These are phyloP conservation scores for Pilasporangium apinafurcum DNA, from an alignment of 352 stramenopile genomes.

Conservation along the genomic window DNA sequence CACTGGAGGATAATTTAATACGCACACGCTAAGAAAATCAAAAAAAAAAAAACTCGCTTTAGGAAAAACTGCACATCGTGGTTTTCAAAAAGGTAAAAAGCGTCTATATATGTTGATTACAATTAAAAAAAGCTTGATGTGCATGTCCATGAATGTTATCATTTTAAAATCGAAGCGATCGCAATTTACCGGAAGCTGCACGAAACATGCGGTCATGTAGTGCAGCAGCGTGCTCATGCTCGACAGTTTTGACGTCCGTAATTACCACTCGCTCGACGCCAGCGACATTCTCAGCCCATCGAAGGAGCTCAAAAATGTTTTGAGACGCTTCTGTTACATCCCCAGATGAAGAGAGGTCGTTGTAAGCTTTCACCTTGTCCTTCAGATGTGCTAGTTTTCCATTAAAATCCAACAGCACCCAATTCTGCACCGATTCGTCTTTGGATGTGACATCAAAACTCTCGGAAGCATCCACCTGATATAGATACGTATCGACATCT, in stretches of 20 bases:
- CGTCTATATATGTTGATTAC: no score
- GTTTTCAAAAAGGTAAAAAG: no score
- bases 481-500: conserved; percentile 88
- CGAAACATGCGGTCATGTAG: conserved; percentile 83
- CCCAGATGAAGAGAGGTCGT: conserved; percentile 68
- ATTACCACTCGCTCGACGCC: conserved; percentile 69
- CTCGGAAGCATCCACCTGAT: conserved; percentile 33
- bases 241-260: conserved; percentile 35
- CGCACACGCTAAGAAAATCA: no score
- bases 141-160: no score
- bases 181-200: conserved; percentile 67
- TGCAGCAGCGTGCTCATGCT: conserved; percentile 68
- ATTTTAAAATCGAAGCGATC: conserved; percentile 34
- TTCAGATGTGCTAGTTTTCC: conserved; percentile 40
- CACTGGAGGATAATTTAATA: no score
- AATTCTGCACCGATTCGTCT: conserved; percentile 38
- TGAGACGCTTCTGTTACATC: conserved; percentile 67
- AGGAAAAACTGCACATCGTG: no score
- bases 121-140: no score
- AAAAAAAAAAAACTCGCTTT: no score
- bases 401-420: conserved; percentile 82
- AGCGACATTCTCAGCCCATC: conserved; percentile 75
- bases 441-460: conserved; percentile 21
- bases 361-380: conserved; percentile 50
- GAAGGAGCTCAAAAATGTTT: conserved; percentile 78